Percentiles rank a stretch among this genome's conserved stretches.
These are phyloP conservation scores for Sporothrix dimorphospora DNA, from an alignment of 2,329 filamentous ascomycete species.

Conservation along the genomic window DNA sequence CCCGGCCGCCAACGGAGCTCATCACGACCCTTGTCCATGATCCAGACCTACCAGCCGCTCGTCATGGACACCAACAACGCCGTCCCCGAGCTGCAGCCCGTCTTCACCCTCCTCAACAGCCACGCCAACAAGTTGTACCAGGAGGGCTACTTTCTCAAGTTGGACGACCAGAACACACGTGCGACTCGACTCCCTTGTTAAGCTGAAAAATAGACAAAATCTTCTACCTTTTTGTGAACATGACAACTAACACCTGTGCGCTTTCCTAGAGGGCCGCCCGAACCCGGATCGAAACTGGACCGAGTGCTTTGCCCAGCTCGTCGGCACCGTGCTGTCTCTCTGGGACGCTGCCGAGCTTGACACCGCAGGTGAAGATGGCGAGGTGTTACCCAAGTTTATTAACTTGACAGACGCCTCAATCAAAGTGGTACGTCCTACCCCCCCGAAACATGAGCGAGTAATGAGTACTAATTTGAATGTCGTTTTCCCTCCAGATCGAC, in stretches of 20 bases:
- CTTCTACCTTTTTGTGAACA: background rate
- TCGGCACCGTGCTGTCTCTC: constrained; percentile 89
- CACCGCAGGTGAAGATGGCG: constrained; percentile 75
- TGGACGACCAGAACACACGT: constrained; percentile 94
- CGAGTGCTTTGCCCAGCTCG: constrained; percentile 95
- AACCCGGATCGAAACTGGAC: constrained; percentile 88
- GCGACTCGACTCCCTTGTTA: constrained; percentile 47
- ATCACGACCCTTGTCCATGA: constrained; percentile 80
- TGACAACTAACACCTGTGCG: constrained; percentile 36
- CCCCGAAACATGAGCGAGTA: background rate
- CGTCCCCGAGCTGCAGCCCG: constrained; percentile 88
- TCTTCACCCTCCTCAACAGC: constrained; percentile 92
- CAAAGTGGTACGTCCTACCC: constrained; percentile 74
- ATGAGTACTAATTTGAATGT: background rate
- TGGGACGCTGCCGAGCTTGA: constrained; percentile 96
- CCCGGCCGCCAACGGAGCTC: constrained; percentile 47
- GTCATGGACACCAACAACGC: constrained; percentile 87
- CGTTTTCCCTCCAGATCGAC: constrained; percentile 65
- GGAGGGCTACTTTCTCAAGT: constrained; percentile 95
- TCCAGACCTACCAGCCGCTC: constrained; percentile 82
- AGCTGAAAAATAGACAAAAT: background rate
- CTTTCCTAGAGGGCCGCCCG: constrained; percentile 73
- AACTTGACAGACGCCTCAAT: constrained; percentile 97
- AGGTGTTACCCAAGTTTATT: constrained; percentile 68
- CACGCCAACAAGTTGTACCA: constrained; percentile 97